Base-by-base conservation (phyloP, 2,329 filamentous ascomycete genomes). In the Grosmannia penicillata region DNA sequence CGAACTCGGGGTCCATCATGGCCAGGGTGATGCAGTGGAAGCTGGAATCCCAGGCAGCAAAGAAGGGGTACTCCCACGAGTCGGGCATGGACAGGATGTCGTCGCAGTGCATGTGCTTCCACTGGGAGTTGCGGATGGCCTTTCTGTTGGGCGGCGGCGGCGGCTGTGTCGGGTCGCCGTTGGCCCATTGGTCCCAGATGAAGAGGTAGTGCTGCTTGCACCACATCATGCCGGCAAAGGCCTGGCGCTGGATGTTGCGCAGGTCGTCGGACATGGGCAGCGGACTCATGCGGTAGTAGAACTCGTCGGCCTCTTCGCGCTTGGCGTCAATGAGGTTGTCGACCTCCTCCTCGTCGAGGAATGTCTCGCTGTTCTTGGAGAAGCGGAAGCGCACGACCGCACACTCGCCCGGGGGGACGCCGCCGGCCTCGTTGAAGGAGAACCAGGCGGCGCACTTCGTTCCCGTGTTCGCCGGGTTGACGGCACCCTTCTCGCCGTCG, bases 1-100 rank as follows among this genome's bases (percentile, higher is more conserved):
- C 87, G 51, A 95, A 95, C 30, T 95, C 89, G 0, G 89, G 91
- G 51, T 96, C 89, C 45, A 96, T 87, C 87, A 96, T 95, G 28
- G 91, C 83, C 44, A 96, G 62, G 0, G 87, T 84, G 49, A 96
- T 94, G 54, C 87, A 94, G 61, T 96, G 91, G 59, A 96, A 96
- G 6, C 87, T 89, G 39, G 82, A 89, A 56, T 96, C 89, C 89
- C 89, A 96, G 4, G 89, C 89, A 17, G 87, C 87, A 56, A 95
- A 95, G 65, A 95, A 96, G 0, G 89, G 89, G 51, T 96, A 96
- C 53, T 96, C 89, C 89, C 89, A 96, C 0, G 87, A 94, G 57
- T 96, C 89, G 1, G 89, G 91, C 89, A 96, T 95, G 1, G 89
- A 95, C 25, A 96, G 59, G 44, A 96, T 86, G 54, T 96, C 89